Percentiles rank a stretch among this genome's conserved stretches.
Conservation (phyloP, 164 flowering plant species). For the Akebia trifoliata region DNA sequence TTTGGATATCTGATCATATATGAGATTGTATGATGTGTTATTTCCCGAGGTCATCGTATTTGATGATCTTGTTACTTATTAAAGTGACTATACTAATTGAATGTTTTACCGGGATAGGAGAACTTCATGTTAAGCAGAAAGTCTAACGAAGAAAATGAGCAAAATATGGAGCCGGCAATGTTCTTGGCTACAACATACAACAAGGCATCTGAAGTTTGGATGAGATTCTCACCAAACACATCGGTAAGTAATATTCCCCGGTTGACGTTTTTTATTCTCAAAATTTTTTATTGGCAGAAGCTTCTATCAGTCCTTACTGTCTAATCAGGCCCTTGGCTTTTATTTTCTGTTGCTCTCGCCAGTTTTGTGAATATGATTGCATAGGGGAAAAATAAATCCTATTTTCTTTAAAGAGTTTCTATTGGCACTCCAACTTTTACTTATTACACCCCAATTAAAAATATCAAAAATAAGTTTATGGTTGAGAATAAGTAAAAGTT, state of each 20-base stretch:
- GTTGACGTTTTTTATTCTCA: no score
- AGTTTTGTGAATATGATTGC: slow-evolving; percentile 1
- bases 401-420: no score
- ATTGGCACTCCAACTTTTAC: no score
- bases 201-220: slow-evolving; percentile 93
- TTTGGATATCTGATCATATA: not conserved
- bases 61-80: no score
- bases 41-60: not conserved
- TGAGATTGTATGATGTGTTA: not conserved
- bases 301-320: not conserved
- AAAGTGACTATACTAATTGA: slow-evolving; percentile 13
- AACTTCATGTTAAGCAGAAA: slow-evolving; percentile 60
- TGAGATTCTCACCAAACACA: slow-evolving; percentile 56
- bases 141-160: slow-evolving; percentile 30
- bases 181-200: slow-evolving; percentile 86
- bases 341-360: slow-evolving; percentile 5
- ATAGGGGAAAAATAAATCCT: not conserved
- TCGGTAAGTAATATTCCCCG: slow-evolving; percentile 39
- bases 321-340: not conserved
- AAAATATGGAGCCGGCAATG: slow-evolving; percentile 52
- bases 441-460: no score
- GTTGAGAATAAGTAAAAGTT: no score
- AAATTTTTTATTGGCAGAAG: not conserved
- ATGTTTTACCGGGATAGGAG: slow-evolving; percentile 38
- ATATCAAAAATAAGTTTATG: no score